These are phyloP conservation scores for Hygrophorus pudorinus DNA, from an alignment of 768 basidiomycete species.

Conservation along the genomic window DNA sequence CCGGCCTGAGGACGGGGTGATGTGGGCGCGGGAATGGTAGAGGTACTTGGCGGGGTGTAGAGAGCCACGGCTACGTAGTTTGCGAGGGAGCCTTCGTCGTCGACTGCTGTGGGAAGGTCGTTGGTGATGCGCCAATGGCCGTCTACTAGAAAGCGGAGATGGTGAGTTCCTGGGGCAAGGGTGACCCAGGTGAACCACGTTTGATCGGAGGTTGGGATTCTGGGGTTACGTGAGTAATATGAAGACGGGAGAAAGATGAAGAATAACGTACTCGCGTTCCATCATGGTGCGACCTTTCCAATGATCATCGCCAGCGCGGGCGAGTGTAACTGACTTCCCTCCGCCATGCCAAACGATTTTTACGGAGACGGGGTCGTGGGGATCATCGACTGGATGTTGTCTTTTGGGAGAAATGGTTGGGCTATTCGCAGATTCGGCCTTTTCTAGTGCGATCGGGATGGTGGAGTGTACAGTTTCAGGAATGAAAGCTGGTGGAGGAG, in stretches of 20 bases:
- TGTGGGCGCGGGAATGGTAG: slow-evolving; percentile 18
- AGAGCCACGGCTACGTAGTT: slow-evolving; percentile 79
- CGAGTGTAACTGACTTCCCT: slow-evolving; percentile 54
- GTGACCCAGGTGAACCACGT: slow-evolving; percentile 28
- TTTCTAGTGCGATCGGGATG: slow-evolving; percentile 45
- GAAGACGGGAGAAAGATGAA: slow-evolving; percentile 6
- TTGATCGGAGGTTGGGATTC: slow-evolving; percentile 20
- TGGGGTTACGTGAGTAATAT: slow-evolving; percentile 11
- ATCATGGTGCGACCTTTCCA: slow-evolving; percentile 64
- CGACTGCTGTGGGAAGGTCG: slow-evolving; percentile 75
- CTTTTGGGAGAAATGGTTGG: slow-evolving; percentile 13
- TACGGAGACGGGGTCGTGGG: slow-evolving; percentile 27
- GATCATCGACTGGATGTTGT: slow-evolving; percentile 15
- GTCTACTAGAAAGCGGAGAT: slow-evolving; percentile 92
- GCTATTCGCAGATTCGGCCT: slow-evolving; percentile 16
- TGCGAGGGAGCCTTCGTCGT: slow-evolving; percentile 88
- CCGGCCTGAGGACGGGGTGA: slow-evolving; percentile 18
- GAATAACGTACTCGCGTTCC: slow-evolving; percentile 47
- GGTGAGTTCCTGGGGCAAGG: slow-evolving; percentile 84
- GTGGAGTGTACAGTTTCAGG: slow-evolving; percentile 54
- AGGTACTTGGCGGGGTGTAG: slow-evolving; percentile 17
- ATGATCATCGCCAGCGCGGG: slow-evolving; percentile 63
- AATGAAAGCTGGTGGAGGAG: slow-evolving; percentile 30
- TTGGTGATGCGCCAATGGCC: slow-evolving; percentile 73
- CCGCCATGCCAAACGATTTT: slow-evolving; percentile 60